Evolutionary conservation across 2,329 filamentous ascomycete genomes (phyloP).

Genomic region (Verticillium nonalfalfae): DNA sequence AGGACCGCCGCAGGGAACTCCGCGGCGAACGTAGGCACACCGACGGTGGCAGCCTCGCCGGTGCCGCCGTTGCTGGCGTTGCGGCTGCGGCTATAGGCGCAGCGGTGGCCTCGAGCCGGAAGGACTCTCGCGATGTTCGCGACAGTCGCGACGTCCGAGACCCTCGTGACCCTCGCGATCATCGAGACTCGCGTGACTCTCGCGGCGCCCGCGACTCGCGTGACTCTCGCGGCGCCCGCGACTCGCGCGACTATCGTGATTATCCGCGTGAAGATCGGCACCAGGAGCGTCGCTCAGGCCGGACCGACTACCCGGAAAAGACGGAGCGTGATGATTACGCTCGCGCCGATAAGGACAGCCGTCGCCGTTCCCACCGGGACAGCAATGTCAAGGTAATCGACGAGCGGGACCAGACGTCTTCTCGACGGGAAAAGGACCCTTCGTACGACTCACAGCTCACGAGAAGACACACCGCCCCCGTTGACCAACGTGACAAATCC

Average conservation of each 20-base stretch:
- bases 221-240: not conserved
- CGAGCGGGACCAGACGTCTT: slow-evolving; percentile 15
- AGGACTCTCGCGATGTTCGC: slow-evolving; percentile 14
- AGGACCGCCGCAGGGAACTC: slow-evolving; percentile 26
- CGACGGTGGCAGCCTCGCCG: slow-evolving; percentile 32
- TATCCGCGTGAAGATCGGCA: slow-evolving; percentile 17
- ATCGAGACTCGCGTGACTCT: not conserved
- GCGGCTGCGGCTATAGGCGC: slow-evolving; percentile 44
- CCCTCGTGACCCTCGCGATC: slow-evolving; percentile 13
- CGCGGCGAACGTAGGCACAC: slow-evolving; percentile 22
- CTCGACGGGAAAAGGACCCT: slow-evolving; percentile 20
- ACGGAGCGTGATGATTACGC: slow-evolving; percentile 7
- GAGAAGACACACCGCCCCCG: slow-evolving; percentile 1
- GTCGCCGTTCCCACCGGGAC: slow-evolving; percentile 16
- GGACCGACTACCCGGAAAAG: slow-evolving; percentile 10
- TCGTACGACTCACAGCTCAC: slow-evolving; percentile 10
- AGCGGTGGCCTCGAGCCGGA: slow-evolving; percentile 31
- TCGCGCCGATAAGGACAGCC: slow-evolving; percentile 20
- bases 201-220: not conserved
- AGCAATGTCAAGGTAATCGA: slow-evolving; percentile 11
- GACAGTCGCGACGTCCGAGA: not conserved
- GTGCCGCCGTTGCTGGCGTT: slow-evolving; percentile 39
- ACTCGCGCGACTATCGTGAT: slow-evolving; percentile 9
- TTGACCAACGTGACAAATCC: slow-evolving; percentile 4
- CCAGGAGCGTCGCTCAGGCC: slow-evolving; percentile 11